Evolutionary conservation across 2,329 filamentous ascomycete species (phyloP), one percentile per base, ranked within the genome.

Genomic region (Penicillium sp.): DNA sequence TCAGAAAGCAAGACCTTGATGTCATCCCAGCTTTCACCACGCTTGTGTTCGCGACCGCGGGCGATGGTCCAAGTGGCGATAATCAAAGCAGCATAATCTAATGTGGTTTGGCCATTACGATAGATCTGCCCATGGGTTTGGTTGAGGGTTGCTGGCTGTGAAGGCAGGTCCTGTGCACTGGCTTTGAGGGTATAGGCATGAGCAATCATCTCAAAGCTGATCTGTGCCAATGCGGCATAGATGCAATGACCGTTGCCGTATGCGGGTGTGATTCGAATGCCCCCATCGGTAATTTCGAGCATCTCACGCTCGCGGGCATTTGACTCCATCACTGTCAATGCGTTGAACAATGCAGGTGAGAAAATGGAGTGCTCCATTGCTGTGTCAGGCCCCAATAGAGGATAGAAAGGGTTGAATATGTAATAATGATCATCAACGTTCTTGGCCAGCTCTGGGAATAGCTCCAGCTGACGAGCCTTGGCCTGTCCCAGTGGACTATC

Each of bases 391-490:
- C 62, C 67, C 11, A 74, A 62, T 11, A 75, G 66, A n/a, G 76
- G 76, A 58, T 78, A 77, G 47, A 68, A 72, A n/a, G 75, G 59
- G 51, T 75, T 77, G 60, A 78, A 77, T 14, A 78, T 72, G 52
- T 77, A 78, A 55, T 75, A 78, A 46, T 72, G 71, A 36, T 75
- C 67, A 29, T 74, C 69, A 3, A 45, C 49, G 7, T 64, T 60
- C 10, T 64, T 67, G n/a, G 61, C 60, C 16, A 67, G 50, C 24
- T 70, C 62, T 9, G 72, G 71, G 51, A 70, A 74, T 55, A 69
- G 59, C 54, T 71, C 66, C 29, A 66, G 55, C 38, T 74, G 70
- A 31, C 70, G 65, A 24, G 60, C 61, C 50, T 72, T 74, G 29
- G 72, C 72, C 32, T 70, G 54, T 18, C 67, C 64, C 2, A 78